Evolutionary conservation across 768 basidiomycete species (phyloP), one percentile per base, ranked within the genome.

Genomic region (Hypholoma fasciculare): DNA sequence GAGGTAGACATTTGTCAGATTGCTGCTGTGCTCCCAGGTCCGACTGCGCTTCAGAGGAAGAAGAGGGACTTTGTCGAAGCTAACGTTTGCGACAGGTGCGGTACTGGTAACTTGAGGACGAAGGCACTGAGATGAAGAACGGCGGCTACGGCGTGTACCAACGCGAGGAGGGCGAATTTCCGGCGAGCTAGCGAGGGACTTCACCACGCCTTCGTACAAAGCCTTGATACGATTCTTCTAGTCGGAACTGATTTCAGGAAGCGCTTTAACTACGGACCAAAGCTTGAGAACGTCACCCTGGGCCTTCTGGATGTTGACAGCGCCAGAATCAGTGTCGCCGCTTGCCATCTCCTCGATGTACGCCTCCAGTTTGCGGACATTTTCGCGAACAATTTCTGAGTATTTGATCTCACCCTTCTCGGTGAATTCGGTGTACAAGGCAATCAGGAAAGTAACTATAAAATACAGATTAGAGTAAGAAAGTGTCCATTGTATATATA

Each of bases 261-360:
- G 94, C 0, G 92, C 88, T 74, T 96, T 97, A 68, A 99, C 95
- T 58, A 98, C 88, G 53, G 90, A 94, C 95, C 96, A 99, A 4
- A 98, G 84, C 69, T 96, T 98, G 56, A 95, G 80, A 50, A 99
- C 94, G 64, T 98, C 95, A 42, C 95, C 92, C 69, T 98, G 96
- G 46, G 98, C 94, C 76, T 98, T 98, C 77, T 97, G 92, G 59
- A 97, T 91, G 75, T 98, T 98, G 69, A 96, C 84, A 36, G 85
- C 78, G 17, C 83, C 83, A 2, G 91, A 84, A 51, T 93, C 90
- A 7, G 90, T 87, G 68, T 96, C 94, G 2, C 94, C 93, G 59
- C 91, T 93, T 1, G 97, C 94, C 97, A 99, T 99, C 76, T 99
- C 95, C 67, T 95, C 88, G 54, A 94, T 97, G 67, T 99, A 99